phyloP scores from a whole-genome alignment of 805 yeast genomes.

The Yamadazyma nakazawae region DNA sequence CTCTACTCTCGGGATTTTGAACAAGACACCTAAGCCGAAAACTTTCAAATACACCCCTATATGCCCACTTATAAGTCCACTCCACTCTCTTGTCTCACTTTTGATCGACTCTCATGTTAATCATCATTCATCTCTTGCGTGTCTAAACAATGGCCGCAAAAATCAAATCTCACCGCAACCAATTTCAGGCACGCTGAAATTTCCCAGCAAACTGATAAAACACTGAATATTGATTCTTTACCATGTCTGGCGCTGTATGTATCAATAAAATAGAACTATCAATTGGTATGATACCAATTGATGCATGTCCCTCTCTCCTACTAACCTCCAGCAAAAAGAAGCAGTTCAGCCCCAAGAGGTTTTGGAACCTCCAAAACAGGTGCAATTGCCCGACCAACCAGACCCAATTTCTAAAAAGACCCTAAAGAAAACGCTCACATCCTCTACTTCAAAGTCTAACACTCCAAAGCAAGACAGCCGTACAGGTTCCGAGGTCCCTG shows the following conservation, averaged over 20 bases:
- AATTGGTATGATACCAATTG: background rate
- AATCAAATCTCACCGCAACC: background rate
- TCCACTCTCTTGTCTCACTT: background rate
- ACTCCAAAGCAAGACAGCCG: background rate
- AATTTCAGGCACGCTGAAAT: conserved; percentile 12
- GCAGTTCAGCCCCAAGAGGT: conserved; percentile 14
- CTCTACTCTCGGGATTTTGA: no score
- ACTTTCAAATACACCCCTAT: no score
- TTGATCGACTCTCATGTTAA: no score
- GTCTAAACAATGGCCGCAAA: background rate
- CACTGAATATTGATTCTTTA: conserved; percentile 1
- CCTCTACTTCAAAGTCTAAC: conserved; percentile 6
- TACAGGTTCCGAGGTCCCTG: conserved; percentile 6
- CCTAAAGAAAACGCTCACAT: conserved; percentile 5
- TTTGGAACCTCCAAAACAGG: conserved; percentile 13
- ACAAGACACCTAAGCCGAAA: no score
- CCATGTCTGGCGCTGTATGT: conserved; percentile 14
- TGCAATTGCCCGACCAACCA: conserved; percentile 10
- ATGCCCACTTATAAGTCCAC: no score
- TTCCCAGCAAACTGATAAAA: conserved; percentile 8
- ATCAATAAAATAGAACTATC: background rate
- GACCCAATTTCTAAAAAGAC: conserved; percentile 9
- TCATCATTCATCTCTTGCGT: background rate
- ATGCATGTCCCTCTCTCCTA: background rate
- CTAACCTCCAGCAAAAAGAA: conserved; percentile 8